phyloP scores from a whole-genome alignment of 2,329 filamentous ascomycete species.

The Chlorencoelia australis region DNA sequence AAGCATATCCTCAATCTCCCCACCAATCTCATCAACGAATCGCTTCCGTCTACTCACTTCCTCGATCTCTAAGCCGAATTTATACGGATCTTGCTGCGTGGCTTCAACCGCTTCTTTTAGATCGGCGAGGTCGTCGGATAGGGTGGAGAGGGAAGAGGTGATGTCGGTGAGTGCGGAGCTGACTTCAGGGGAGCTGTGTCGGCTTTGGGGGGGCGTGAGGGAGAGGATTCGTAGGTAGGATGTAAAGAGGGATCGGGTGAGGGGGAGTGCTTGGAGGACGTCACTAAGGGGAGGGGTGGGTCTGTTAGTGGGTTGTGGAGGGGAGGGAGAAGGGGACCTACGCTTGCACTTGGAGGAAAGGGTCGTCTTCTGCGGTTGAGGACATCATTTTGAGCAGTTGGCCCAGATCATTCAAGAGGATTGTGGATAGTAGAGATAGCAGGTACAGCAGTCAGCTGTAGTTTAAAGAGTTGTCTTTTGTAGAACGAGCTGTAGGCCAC shows the following conservation, averaged over 20 bases:
- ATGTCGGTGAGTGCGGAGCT: slow-evolving; percentile 66
- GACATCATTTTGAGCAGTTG: slow-evolving; percentile 49
- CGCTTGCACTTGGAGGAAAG: slow-evolving; percentile 65
- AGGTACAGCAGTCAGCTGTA: too few relatives aligned
- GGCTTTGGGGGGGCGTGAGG: slow-evolving; percentile 54
- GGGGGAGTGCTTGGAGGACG: slow-evolving; percentile 72
- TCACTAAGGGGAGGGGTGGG: slow-evolving; percentile 47
- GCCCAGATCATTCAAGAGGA: not conserved
- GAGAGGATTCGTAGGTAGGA: slow-evolving; percentile 95
- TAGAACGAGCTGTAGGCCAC: too few relatives aligned
- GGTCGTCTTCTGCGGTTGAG: slow-evolving; percentile 56
- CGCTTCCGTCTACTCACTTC: slow-evolving; percentile 73
- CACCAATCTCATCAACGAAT: slow-evolving; percentile 80
- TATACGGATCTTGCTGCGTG: slow-evolving; percentile 77
- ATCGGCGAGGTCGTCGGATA: slow-evolving; percentile 79
- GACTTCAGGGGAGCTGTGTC: slow-evolving; percentile 62
- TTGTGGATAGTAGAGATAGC: too few relatives aligned
- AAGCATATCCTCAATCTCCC: slow-evolving; percentile 82
- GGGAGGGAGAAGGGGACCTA: slow-evolving; percentile 29
- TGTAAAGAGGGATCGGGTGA: slow-evolving; percentile 76
- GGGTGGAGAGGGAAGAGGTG: slow-evolving; percentile 50
- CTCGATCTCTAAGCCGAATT: slow-evolving; percentile 73
- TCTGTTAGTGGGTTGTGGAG: not conserved
- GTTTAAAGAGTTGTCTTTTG: too few relatives aligned
- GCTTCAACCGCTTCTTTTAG: slow-evolving; percentile 79